These are phyloP conservation scores for Taxawa tesnikishii DNA, from an alignment of 2,329 filamentous ascomycete species.

Conservation along the genomic window DNA sequence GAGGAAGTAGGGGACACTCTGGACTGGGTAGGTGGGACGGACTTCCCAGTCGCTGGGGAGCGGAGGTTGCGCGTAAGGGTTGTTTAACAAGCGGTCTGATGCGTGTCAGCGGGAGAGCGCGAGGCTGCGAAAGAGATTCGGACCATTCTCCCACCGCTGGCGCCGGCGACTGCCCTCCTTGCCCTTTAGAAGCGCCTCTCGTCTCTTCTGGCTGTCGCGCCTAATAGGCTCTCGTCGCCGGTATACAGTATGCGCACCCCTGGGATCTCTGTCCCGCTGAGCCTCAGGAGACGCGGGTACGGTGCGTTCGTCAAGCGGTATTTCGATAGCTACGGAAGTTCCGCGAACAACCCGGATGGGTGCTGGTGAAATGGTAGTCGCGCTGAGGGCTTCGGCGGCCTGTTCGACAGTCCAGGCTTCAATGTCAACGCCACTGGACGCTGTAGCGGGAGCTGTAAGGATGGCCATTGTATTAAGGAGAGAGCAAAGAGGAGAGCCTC, in stretches of 20 bases:
- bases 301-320: conserved; percentile 55
- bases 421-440: conserved; percentile 11
- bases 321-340: conserved; percentile 53
- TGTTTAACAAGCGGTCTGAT: conserved; percentile 64
- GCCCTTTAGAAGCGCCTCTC: conserved; percentile 72
- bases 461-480: too few species aligned
- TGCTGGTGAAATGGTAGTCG: conserved; percentile 25
- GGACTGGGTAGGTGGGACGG: conserved; percentile 66
- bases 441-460: conserved; percentile 1
- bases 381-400: conserved; percentile 28
- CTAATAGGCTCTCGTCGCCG: conserved; percentile 42
- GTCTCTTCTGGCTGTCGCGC: conserved; percentile 50
- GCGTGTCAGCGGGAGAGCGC: background rate
- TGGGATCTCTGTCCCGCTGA: conserved; percentile 1
- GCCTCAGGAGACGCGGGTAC: conserved; percentile 10
- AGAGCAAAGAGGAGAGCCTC: too few species aligned
- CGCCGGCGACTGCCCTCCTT: conserved; percentile 81
- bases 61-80: conserved; percentile 77
- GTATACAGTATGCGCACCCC: conserved; percentile 28
- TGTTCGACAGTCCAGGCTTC: conserved; percentile 36
- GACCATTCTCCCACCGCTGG: conserved; percentile 76
- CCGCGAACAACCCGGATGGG: conserved; percentile 28
- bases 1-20: conserved; percentile 75
- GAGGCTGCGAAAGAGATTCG: conserved; percentile 26
- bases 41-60: conserved; percentile 72